Conservation (phyloP, 2,329 filamentous ascomycete species). For the Phaeosphaeria sp. region DNA sequence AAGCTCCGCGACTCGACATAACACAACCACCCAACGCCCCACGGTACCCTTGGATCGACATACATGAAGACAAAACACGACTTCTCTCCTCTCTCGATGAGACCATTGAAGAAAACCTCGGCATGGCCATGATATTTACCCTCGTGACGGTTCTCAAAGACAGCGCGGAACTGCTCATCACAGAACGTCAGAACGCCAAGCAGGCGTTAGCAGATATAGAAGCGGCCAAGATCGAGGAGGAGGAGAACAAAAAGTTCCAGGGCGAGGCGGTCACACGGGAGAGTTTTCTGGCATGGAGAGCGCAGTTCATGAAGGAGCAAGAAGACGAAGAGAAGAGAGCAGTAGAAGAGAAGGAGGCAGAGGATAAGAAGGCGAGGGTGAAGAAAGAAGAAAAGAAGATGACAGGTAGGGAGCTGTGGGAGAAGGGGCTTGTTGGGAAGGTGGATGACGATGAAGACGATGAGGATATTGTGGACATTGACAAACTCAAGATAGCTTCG, state of each 20-base stretch:
- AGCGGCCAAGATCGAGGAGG: slow-evolving; percentile 73
- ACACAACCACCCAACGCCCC: slow-evolving; percentile 72
- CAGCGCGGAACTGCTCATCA: slow-evolving; percentile 82
- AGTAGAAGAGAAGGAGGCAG: slow-evolving; percentile 74
- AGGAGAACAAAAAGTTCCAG: slow-evolving; percentile 97
- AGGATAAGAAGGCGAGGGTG: slow-evolving; percentile 58
- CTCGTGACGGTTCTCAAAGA: slow-evolving; percentile 89
- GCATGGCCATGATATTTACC: slow-evolving; percentile 98
- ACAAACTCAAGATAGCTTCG: slow-evolving; percentile 49
- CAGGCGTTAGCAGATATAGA: slow-evolving; percentile 61
- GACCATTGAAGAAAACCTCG: slow-evolving; percentile 88
- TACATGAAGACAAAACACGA: slow-evolving; percentile 77
- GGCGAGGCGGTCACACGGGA: slow-evolving; percentile 88
- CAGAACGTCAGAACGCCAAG: slow-evolving; percentile 71
- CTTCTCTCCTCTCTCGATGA: slow-evolving; percentile 75
- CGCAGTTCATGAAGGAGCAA: slow-evolving; percentile 79
- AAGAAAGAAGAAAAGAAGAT: slow-evolving; percentile 80
- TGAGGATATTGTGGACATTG: slow-evolving; percentile 58
- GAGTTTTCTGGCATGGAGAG: slow-evolving; percentile 83
- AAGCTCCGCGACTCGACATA: slow-evolving; percentile 81
- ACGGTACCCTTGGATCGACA: slow-evolving; percentile 75
- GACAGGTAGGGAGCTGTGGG: slow-evolving; percentile 63
- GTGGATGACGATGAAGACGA: slow-evolving; percentile 68
- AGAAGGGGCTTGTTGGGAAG: slow-evolving; percentile 64
- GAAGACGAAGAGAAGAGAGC: slow-evolving; percentile 68